A percentile compares a stretch with the other conserved stretches of the same genome.
Evolutionary conservation across 805 yeast genomes (phyloP).

Genomic region (Danielozyma ontarioensis): DNA sequence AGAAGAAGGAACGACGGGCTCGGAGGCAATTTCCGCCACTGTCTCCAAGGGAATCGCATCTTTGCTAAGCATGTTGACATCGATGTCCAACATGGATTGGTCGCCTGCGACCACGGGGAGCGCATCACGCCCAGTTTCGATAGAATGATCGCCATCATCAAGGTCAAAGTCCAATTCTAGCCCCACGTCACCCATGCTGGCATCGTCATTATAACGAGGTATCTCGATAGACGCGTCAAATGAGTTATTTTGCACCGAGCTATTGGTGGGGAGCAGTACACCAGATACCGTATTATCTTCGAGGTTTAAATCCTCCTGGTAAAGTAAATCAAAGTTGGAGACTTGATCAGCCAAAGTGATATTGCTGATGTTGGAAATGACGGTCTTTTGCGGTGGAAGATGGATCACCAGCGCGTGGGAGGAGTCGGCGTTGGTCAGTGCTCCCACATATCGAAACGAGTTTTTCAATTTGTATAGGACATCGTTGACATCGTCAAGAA

Average conservation of each 20-base stretch:
- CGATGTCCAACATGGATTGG: conserved; percentile 10
- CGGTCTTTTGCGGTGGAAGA: conserved; percentile 55
- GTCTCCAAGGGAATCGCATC: neutral
- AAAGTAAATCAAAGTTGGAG: conserved; percentile 68
- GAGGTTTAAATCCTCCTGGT: conserved; percentile 51
- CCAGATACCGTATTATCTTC: conserved; percentile 12
- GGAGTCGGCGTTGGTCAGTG: conserved; percentile 7
- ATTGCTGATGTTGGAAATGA: conserved; percentile 53
- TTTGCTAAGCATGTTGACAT: too few species aligned
- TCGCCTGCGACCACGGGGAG: conserved; percentile 12
- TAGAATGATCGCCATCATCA: conserved; percentile 32
- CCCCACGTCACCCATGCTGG: conserved; percentile 33
- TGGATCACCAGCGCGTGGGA: conserved; percentile 45
- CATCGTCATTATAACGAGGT: conserved; percentile 46
- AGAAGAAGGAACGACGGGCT: conserved; percentile 22
- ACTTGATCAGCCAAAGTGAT: conserved; percentile 72
- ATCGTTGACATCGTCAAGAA: conserved; percentile 79
- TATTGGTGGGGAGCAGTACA: too few species aligned
- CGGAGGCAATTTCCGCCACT: conserved; percentile 2
- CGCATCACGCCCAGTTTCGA: conserved; percentile 51
- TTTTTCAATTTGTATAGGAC: conserved; percentile 67
- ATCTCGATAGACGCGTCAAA: conserved; percentile 62
- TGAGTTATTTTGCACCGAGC: conserved; percentile 5
- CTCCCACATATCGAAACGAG: conserved; percentile 45
- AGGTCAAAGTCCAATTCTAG: conserved; percentile 49